These are phyloP conservation scores for Fusarium sp. DNA, from an alignment of 2,329 filamentous ascomycete species.

Conservation along the genomic window DNA sequence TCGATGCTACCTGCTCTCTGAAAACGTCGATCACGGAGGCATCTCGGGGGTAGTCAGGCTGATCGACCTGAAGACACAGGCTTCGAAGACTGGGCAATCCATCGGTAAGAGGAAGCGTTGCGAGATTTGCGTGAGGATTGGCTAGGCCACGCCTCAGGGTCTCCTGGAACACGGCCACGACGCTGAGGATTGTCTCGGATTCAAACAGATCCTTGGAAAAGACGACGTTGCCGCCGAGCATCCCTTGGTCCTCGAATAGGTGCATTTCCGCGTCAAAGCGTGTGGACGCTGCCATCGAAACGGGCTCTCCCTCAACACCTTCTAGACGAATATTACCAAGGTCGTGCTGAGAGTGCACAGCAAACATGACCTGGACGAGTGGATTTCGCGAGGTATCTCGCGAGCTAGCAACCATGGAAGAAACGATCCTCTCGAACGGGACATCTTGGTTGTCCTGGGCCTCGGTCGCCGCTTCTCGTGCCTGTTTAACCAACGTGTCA, in stretches of 20 bases:
- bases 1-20: neutral
- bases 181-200: constrained; percentile 18
- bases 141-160: neutral
- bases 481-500: constrained; percentile 28
- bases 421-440: constrained; percentile 36
- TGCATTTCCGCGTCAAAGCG: constrained; percentile 42
- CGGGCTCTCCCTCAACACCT: no score
- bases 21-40: constrained; percentile 14
- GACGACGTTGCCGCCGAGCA: constrained; percentile 13
- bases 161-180: neutral
- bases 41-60: neutral
- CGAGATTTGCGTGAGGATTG: neutral
- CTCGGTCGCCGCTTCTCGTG: constrained; percentile 5
- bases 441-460: constrained; percentile 38
- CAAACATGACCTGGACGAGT: constrained; percentile 28
- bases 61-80: neutral
- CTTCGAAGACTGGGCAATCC: neutral
- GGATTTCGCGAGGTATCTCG: constrained; percentile 25
- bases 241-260: constrained; percentile 19
- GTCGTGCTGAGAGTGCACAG: constrained; percentile 20
- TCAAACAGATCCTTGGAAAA: constrained; percentile 27
- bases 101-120: no score
- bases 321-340: no score
- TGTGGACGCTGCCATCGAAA: neutral
- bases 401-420: neutral